Evolutionary conservation across 2,329 filamentous ascomycete genomes (phyloP), one percentile per base, ranked within the genome.

Genomic region (Cercospora canescens): DNA sequence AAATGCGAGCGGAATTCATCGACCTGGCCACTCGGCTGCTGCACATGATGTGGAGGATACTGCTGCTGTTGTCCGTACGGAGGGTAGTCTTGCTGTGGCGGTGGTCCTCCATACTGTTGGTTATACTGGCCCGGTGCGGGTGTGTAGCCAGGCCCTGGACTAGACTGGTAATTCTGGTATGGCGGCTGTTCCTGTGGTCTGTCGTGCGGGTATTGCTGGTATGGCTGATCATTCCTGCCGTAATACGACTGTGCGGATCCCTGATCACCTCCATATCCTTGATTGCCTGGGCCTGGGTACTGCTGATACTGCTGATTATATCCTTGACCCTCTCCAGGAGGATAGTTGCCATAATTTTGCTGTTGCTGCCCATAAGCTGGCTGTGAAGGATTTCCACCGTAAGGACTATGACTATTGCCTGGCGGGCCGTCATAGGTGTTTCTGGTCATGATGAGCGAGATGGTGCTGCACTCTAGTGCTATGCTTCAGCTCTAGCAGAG

Each of bases 211-310:
- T 75, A 73, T 34, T 71, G 71, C 66, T 75, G 73, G 55, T 73
- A 72, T 45, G 69, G 64, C 62, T 74, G 70, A 37, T 75, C 70
- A 56, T 75, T 75, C 59, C 67, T 62, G 41, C 69, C 74, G 45
- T 75, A 73, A 61, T 76, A 75, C 6, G 66, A 66, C 52, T 76
- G 71, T 2, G 73, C 71, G n/a, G 71, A 64, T 18, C 72, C 70
- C 63, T 69, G 64, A 7, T 64, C n/a, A 8, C 37, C 62, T 32
- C 58, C 62, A 28, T 61, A 57, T 24, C 48, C 57, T 52, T n/a
- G 62, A 21, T 26, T 28, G n/a, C 41, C 30, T 9, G 59, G 28
- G 11, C 26, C 28, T 14, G 60, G 26, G 12, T 65, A 52, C 12
- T 63, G 65, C 28, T 66, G 64, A 39, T 55, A 56, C 24, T 67